Percentiles rank a stretch among this genome's conserved stretches.
Evolutionary conservation across 2,329 filamentous ascomycete genomes (phyloP).

Genomic region (Xylariaceae sp.): DNA sequence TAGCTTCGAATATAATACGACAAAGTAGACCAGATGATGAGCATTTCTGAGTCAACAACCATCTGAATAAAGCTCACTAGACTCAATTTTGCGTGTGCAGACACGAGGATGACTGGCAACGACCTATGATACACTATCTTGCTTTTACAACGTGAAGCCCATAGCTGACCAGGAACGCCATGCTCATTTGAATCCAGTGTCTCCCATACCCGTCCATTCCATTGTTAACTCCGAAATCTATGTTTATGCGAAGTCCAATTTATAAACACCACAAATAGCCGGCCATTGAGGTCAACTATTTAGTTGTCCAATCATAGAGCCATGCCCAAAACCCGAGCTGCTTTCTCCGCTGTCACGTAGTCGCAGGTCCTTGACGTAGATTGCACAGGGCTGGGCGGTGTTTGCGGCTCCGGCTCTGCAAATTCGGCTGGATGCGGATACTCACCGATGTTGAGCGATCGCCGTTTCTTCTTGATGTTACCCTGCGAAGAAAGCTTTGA

Average conservation of each 20-base stretch:
- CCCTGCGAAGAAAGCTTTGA: conserved; percentile 41
- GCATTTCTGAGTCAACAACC: no score
- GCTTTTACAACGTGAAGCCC: not conserved
- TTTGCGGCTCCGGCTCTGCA: conserved; percentile 32
- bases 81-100: not conserved
- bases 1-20: no score
- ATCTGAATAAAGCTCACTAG: no score
- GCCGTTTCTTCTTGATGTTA: conserved; percentile 46
- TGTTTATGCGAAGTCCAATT: not conserved
- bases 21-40: no score
- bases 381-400: conserved; percentile 41
- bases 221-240: conserved; percentile 9
- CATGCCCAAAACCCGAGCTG: conserved; percentile 41
- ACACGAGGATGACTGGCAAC: not conserved
- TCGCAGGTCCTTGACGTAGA: conserved; percentile 32
- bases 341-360: conserved; percentile 41
- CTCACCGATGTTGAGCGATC: conserved; percentile 42
- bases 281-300: not conserved
- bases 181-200: conserved; percentile 20
- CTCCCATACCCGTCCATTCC: not conserved
- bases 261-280: not conserved
- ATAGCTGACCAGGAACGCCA: conserved; percentile 26
- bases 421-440: conserved; percentile 43
- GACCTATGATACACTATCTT: conserved; percentile 7
- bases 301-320: conserved; percentile 28